Evolutionary conservation across 371 early-diverging fungal genomes (phyloP).

Genomic region (Haplosporangium sp.): DNA sequence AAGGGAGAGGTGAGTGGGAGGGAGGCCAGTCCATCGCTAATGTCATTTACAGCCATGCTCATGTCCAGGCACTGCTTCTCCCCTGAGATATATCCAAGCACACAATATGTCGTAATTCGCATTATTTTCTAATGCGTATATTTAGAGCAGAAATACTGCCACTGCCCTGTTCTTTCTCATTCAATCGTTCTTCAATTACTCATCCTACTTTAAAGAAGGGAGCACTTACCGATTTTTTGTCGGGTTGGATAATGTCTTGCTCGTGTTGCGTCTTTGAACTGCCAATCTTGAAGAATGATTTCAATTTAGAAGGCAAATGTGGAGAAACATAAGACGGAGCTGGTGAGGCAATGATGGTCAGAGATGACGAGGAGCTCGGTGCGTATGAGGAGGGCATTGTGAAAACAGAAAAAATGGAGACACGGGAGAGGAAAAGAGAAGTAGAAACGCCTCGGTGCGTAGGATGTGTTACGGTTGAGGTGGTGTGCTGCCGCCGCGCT

Average conservation of each 20-base stretch:
- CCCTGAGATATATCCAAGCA: too few species aligned
- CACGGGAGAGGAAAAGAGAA: too few species aligned
- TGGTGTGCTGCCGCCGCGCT: too few species aligned
- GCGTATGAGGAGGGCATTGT: slow-evolving; percentile 17
- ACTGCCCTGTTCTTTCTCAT: not conserved
- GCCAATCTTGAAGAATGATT: slow-evolving; percentile 33
- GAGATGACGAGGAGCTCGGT: slow-evolving; percentile 38
- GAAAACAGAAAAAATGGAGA: too few species aligned
- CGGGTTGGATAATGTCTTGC: not conserved
- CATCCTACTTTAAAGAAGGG: not conserved
- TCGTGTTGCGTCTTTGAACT: slow-evolving; percentile 7
- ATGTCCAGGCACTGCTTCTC: too few species aligned
- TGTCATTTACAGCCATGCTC: too few species aligned
- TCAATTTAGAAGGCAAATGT: slow-evolving; percentile 35
- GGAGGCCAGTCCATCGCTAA: not conserved
- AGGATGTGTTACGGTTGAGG: too few species aligned
- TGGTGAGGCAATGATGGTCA: slow-evolving; percentile 47
- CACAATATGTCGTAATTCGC: too few species aligned
- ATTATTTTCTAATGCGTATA: too few species aligned
- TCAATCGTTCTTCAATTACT: not conserved
- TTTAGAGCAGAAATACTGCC: not conserved
- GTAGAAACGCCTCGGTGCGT: too few species aligned
- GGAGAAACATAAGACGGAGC: slow-evolving; percentile 37
- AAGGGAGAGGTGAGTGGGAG: not conserved
- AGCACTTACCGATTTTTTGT: slow-evolving; percentile 13